Conservation (phyloP, 2,329 filamentous ascomycete species). For the Colletotrichum noveboracense region DNA sequence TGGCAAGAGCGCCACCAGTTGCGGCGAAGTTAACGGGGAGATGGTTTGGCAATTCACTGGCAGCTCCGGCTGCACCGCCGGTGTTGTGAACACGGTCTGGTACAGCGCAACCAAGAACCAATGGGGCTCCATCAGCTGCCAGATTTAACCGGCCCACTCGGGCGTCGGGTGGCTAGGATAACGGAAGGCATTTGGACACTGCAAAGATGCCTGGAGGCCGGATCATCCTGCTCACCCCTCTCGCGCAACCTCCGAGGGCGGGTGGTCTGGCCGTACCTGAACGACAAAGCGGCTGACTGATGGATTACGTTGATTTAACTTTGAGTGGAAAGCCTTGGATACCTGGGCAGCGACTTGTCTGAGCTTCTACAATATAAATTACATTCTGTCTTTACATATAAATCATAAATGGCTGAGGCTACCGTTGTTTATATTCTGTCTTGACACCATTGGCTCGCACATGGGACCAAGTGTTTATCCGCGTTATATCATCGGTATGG, state of each 20-base stretch:
- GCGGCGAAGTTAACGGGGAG: background rate
- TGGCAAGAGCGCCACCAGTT: background rate
- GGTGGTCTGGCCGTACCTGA: background rate
- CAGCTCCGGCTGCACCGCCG: background rate
- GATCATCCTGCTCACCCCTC: background rate
- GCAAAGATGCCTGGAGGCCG: background rate
- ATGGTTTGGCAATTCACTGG: background rate
- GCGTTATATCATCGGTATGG: background rate
- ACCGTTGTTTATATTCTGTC: background rate
- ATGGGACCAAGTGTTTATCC: accelerated
- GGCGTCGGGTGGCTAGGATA: background rate
- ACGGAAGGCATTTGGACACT: background rate
- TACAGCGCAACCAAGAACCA: background rate
- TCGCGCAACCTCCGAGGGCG: accelerated
- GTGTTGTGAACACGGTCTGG: background rate
- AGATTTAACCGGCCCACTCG: background rate
- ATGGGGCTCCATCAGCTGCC: background rate
- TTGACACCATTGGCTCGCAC: background rate
- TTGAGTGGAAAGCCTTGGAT: background rate
- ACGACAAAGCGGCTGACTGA: background rate
- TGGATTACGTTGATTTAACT: background rate
- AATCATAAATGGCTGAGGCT: background rate
- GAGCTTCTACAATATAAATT: background rate
- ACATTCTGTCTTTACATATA: background rate
- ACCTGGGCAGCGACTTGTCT: background rate